phyloP scores from a whole-genome alignment of 2,329 filamentous ascomycete species.

The Hypomyces perniciosus region DNA sequence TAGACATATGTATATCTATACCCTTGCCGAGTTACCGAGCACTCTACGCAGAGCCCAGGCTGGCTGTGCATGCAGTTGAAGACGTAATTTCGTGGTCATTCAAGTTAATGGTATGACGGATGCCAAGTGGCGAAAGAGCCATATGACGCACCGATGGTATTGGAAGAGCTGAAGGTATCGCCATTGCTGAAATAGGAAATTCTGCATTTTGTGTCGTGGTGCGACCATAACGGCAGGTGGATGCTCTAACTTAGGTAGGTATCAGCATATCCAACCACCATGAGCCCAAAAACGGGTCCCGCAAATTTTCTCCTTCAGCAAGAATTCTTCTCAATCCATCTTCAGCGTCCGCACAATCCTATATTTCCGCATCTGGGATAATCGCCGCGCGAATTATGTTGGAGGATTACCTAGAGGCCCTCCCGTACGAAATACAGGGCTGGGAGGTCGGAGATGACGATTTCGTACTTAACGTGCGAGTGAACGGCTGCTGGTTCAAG shows the following conservation, averaged over 20 bases:
- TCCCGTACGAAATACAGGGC: slow-evolving; percentile 9
- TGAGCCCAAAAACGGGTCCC: neutral
- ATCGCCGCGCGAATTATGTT: neutral
- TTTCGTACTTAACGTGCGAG: slow-evolving; percentile 8
- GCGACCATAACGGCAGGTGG: neutral
- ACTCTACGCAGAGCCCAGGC: no score
- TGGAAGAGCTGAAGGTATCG: neutral
- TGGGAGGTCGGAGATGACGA: slow-evolving; percentile 11
- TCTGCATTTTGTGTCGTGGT: neutral
- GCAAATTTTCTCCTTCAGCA: neutral
- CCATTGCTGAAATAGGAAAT: neutral
- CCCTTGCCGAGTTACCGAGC: no score
- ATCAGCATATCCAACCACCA: no score
- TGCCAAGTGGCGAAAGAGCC: neutral
- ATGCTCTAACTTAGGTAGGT: no score
- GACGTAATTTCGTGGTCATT: no score
- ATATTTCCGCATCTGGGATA: neutral
- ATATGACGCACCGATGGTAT: neutral
- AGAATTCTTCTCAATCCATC: no score
- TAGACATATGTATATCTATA: no score
- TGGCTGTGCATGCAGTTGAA: no score
- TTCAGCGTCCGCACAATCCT: no score
- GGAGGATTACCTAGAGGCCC: neutral
- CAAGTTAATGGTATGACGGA: neutral
- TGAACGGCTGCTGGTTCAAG: slow-evolving; percentile 8